Conservation (phyloP, 1,284 basidiomycete genomes). For the Anthracocystis walkeri region DNA sequence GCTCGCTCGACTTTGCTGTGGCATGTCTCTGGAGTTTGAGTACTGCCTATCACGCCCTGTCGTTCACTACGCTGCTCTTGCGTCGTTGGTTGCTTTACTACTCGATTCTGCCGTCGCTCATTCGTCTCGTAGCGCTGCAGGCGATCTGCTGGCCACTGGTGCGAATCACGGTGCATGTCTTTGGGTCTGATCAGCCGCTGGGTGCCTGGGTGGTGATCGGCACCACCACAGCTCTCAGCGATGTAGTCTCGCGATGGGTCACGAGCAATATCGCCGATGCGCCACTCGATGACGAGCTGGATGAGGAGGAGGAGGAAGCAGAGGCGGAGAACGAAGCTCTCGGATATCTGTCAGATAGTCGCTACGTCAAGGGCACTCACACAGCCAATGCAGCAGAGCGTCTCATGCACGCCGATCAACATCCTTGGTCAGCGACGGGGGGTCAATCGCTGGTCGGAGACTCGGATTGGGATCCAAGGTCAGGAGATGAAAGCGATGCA, state of each 20-base stretch:
- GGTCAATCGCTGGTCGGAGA: slow-evolving; percentile 13
- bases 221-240: slow-evolving; percentile 75
- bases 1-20: slow-evolving; percentile 55
- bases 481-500: slow-evolving; percentile 48
- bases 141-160: slow-evolving; percentile 88
- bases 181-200: slow-evolving; percentile 78
- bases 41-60: slow-evolving; percentile 83
- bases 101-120: slow-evolving; percentile 80
- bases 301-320: slow-evolving; percentile 36
- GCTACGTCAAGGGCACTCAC: slow-evolving; percentile 28
- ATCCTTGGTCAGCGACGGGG: slow-evolving; percentile 7
- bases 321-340: slow-evolving; percentile 27
- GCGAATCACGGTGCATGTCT: slow-evolving; percentile 78
- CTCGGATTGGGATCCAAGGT: slow-evolving; percentile 43
- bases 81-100: slow-evolving; percentile 85
- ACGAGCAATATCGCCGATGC: slow-evolving; percentile 67
- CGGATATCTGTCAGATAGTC: slow-evolving; percentile 28
- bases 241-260: slow-evolving; percentile 66
- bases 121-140: slow-evolving; percentile 83
- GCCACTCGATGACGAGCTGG: slow-evolving; percentile 43
- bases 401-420: slow-evolving; percentile 13
- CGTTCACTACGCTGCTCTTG: slow-evolving; percentile 81
- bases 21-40: slow-evolving; percentile 72
- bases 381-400: slow-evolving; percentile 22
- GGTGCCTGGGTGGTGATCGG: slow-evolving; percentile 83